Base-by-base conservation (phyloP, 352 stramenopile genomes). In the Thalassiosira ordinaria region DNA sequence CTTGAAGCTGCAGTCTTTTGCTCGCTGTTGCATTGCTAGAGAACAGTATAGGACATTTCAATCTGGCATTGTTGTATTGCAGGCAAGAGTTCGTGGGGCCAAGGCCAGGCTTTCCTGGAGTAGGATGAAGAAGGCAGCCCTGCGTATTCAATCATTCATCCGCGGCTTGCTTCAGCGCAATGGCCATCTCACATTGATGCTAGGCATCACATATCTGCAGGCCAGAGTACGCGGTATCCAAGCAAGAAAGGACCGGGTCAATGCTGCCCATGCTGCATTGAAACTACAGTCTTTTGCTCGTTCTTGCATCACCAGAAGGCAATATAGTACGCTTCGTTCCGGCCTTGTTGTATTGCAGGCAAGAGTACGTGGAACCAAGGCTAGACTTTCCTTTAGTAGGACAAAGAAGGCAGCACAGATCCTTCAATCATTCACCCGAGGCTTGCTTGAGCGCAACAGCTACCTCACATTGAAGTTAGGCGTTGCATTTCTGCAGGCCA, bases 391-490 rank as follows among this genome's bases (percentile, higher is more conserved):
- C 2, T 5, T 51, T 51, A 18, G 18, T 2, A 51, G 41, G 18
- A 51, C 16, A 16, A 51, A 51, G 9, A 7, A 51, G 9, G 41
- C 41, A 7, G 16, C 7, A 5, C 14, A 20, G 41, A 20, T 51
- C 24, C 27, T 66, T 27, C 57, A 66, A 49, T 66, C 57, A 4
- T 49, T 66, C 37, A 18, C 57, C 57, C 29, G 57, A 66, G 26
- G 57, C 49, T 6, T 63, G 20, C 55, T 47, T 33, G 20, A 66
- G 57, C 57, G 57, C 31, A 4, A 20, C n/a, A 13, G 57, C 27
- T 66, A 47, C 57, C 16, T 66, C 6, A 41, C 6, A 66, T 47
- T 66, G 22, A 41, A 27, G n/a, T 11, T 24, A 9, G 11, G 24
- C 20, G 16, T 20, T 18, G 59, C 57, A 20, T 6, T 20, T 16